Conservation (phyloP, 768 basidiomycete species). For the Boletus rubescentipes region DNA sequence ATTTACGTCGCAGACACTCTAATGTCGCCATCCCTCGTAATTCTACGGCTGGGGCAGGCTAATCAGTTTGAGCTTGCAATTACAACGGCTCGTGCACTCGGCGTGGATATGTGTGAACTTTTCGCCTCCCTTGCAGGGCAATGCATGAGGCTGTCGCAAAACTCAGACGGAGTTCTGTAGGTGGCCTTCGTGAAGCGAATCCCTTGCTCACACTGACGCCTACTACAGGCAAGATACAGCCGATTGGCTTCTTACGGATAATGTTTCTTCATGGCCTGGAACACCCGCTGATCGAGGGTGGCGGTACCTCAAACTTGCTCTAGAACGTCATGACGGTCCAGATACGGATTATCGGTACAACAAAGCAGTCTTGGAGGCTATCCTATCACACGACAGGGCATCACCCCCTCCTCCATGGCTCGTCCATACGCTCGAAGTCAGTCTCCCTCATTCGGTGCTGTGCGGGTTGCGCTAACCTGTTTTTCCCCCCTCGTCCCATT, state of each 20-base stretch:
- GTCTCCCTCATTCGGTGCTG: conserved; percentile 5
- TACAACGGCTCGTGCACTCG: conserved; percentile 67
- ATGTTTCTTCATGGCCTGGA: conserved; percentile 82
- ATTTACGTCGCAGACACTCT: conserved; percentile 46
- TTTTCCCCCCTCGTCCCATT: neutral
- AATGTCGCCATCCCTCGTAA: conserved; percentile 60
- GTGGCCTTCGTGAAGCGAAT: conserved; percentile 20
- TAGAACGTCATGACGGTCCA: conserved; percentile 73
- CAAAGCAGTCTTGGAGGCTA: conserved; percentile 73
- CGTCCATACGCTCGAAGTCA: conserved; percentile 69
- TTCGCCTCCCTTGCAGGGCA: conserved; percentile 76
- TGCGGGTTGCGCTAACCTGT: neutral
- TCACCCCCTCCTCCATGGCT: conserved; percentile 81
- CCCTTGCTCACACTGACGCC: conserved; percentile 3
- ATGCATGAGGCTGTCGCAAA: conserved; percentile 73
- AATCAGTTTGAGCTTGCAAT: conserved; percentile 82
- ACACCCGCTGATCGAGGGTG: conserved; percentile 78
- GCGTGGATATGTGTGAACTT: conserved; percentile 84
- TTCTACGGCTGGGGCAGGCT: conserved; percentile 74
- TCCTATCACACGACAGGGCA: conserved; percentile 63
- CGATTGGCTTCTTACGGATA: conserved; percentile 83
- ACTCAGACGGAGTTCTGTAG: conserved; percentile 59
- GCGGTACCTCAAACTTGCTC: conserved; percentile 80
- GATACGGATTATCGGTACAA: conserved; percentile 75
- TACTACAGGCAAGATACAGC: conserved; percentile 61